Evolutionary conservation across 805 yeast genomes (phyloP), one percentile per base, ranked within the genome.

Genomic region (Maudiozyma barnettii): DNA sequence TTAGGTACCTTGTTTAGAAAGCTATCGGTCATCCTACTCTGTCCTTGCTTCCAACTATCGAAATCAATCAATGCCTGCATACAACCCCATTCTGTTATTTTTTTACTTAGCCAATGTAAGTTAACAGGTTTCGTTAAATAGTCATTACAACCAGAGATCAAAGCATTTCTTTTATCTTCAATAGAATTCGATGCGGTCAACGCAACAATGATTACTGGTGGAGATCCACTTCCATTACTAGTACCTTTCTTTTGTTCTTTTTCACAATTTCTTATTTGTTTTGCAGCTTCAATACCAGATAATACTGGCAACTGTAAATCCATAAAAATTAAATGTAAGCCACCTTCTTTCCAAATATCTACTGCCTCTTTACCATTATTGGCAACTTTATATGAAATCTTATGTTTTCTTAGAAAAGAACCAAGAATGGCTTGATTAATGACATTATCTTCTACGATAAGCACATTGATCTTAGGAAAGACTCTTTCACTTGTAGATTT

Each of bases 121-220:
- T 89, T 91, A 8, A 93, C 98, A 0, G 99, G 99, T 56, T 93
- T 93, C 9, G 97, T 93, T 55, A 93, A 68, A 68, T 84, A 93
- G 65, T 93, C 99, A 60, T 93, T 93, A 67, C 99, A 93, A 42
- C 99, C 99, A 2, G 98, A 96, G 26, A 95, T 84, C 47, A 93
- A 71, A 0, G 99, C 99, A 58, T 87, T 86, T 51, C 87, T 82
- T 61, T 85, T 82, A 66, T 90, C 98, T 29, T 81, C 81, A 13
- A 82, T 79, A 26, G 93, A 77, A 16, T 93, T 84, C 7, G 93
- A 82, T 0, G 99, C 99, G 1, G 99, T 93, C 45, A 93, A 70
- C 0, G 99, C 99, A 19, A 93, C 99, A 45, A 93, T 91, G 48
- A 93, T 93, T n/a, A 95, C 96, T 0, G 99, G 99, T 0, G 99